Evolutionary conservation across 371 early-diverging fungal species (phyloP).

Genomic region (Apophysomyces variabilis): DNA sequence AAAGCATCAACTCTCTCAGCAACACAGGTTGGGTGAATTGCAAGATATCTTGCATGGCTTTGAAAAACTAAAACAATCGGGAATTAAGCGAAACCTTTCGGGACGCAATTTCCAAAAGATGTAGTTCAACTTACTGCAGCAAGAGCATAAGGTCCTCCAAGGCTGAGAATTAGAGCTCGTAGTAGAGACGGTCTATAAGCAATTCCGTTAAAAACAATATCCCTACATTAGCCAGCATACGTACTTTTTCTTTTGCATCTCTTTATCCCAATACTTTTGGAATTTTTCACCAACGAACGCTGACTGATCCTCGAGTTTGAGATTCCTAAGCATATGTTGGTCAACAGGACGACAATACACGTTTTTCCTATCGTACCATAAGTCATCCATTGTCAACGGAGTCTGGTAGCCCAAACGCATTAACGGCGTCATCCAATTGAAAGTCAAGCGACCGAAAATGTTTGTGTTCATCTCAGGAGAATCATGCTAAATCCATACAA

Average conservation of each 20-base stretch:
- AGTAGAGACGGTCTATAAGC: slow-evolving; percentile 70
- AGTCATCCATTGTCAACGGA: slow-evolving; percentile 78
- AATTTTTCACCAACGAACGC: slow-evolving; percentile 67
- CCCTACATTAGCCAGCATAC: background rate
- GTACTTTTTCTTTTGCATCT: slow-evolving; percentile 63
- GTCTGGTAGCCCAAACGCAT: slow-evolving; percentile 83
- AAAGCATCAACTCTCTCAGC: slow-evolving; percentile 74
- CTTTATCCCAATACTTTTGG: slow-evolving; percentile 70
- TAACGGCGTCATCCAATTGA: slow-evolving; percentile 91
- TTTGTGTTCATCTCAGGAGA: slow-evolving; percentile 84
- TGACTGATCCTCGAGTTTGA: slow-evolving; percentile 70
- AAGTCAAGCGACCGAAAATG: slow-evolving; percentile 84
- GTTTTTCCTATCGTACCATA: slow-evolving; percentile 58
- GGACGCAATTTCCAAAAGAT: too few relatives aligned
- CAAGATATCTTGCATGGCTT: slow-evolving; percentile 78
- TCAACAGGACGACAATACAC: background rate
- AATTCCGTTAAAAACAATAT: background rate
- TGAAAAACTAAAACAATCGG: slow-evolving; percentile 57
- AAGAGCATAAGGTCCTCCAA: slow-evolving; percentile 72
- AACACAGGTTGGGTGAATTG: slow-evolving; percentile 89
- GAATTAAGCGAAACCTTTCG: too few relatives aligned
- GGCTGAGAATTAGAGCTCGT: slow-evolving; percentile 62
- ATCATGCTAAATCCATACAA: slow-evolving; percentile 28
- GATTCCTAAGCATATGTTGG: slow-evolving; percentile 40
- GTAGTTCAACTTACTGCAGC: slow-evolving; percentile 52